Base-by-base conservation (phyloP, 768 basidiomycete genomes). In the Coprinopsis sp. region DNA sequence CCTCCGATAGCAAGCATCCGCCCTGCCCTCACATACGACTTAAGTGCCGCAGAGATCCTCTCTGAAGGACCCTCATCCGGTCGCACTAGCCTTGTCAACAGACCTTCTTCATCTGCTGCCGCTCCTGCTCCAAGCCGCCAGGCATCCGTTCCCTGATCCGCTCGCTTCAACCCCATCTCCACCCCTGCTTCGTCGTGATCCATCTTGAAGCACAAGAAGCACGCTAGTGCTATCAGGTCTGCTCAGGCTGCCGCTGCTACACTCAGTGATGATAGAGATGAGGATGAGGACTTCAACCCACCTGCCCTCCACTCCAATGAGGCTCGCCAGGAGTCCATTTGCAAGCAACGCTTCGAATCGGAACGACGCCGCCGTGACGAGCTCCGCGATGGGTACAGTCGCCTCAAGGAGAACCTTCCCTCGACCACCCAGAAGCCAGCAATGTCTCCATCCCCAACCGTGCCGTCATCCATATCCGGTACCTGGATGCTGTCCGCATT, bases 281-380 rank as follows among this genome's bases (percentile, higher is more conserved):
- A 78, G 51, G 82, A 83, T 47, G 88, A 85, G 49, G 86, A 88
- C 54, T 87, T 85, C 73, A 78, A 80, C 61, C 81, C 65, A 51
- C 55, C 65, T 27, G 66, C 74, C 50, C 68, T n/a, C n/a, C n/a
- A n/a, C n/a, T n/a, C n/a, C n/a, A n/a, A n/a, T n/a, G n/a, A n/a
- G n/a, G n/a, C n/a, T n/a, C 88, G 89, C 66, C 87, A 89, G 61
- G 90, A 92, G 73, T 87, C 88, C 46, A 88, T 92, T 58, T 87
- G 90, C 63, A 82, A 82, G 62, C 89, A 91, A 71, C 87, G 90
- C 68, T 91, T 92, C 71, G 90, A 92, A 74, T 91, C 89, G 21
- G 90, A 92, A 73, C 88, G 93, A 74, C 76, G 91, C 55, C 79
- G 92, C 55, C 81, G 92, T 30, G 91, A 94, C 58, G 92, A 95